These are phyloP conservation scores for Lichtheimia corymbifera DNA, from an alignment of 371 early-diverging fungal genomes.

Conservation along the genomic window DNA sequence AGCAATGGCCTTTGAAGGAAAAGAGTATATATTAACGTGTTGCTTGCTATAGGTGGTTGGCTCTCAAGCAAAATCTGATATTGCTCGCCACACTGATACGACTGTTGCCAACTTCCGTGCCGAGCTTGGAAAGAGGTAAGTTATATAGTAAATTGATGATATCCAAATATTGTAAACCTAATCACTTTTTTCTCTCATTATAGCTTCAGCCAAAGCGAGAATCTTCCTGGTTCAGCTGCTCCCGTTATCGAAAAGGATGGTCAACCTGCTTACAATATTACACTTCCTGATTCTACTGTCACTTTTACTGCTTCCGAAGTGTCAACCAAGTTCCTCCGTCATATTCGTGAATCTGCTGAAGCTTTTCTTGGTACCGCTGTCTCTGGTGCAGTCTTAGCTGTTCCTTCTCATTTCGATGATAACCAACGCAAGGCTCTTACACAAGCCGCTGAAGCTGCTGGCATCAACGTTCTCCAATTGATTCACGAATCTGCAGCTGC, in stretches of 20 bases:
- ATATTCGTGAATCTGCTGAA: conserved; percentile 89
- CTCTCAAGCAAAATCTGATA: conserved; percentile 90
- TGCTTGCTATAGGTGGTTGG: conserved; percentile 68
- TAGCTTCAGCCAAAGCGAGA: conserved; percentile 46
- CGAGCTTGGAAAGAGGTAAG: conserved; percentile 77
- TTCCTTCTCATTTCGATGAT: conserved; percentile 92
- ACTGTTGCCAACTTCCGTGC: conserved; percentile 88
- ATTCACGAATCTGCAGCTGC: conserved; percentile 98
- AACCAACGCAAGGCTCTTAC: conserved; percentile 82
- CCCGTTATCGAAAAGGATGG: conserved; percentile 70
- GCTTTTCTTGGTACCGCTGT: conserved; percentile 82
- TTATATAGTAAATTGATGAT: conserved; percentile 1
- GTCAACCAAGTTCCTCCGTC: conserved; percentile 75
- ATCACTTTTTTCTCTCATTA: conserved; percentile 3
- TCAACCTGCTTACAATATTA: conserved; percentile 77
- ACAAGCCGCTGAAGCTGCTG: conserved; percentile 86
- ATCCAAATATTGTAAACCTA: not conserved
- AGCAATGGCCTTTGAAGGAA: not conserved
- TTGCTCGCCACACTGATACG: conserved; percentile 84
- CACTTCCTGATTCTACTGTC: conserved; percentile 61
- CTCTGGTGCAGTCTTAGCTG: conserved; percentile 89
- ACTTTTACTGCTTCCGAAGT: conserved; percentile 72
- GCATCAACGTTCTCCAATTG: conserved; percentile 86
- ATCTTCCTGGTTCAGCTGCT: conserved; percentile 58
- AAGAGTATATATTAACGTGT: not conserved